Evolutionary conservation across 2,329 filamentous ascomycete species (phyloP).

Genomic region (Penicillium fuscoglaucum): DNA sequence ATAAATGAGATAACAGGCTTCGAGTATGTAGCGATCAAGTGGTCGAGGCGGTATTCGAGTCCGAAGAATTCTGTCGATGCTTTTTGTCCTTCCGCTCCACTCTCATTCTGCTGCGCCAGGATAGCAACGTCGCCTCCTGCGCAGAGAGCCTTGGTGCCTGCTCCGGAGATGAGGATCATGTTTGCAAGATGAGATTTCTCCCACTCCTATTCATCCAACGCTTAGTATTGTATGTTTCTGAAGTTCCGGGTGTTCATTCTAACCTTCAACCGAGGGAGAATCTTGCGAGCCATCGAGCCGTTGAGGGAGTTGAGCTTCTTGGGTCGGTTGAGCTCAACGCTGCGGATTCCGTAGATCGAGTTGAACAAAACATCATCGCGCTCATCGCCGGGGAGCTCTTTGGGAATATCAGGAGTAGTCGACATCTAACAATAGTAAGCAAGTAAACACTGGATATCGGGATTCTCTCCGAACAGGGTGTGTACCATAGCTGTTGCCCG

Average conservation of each 20-base stretch:
- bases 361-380: slow-evolving; percentile 91
- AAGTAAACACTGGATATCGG: slow-evolving; percentile 18
- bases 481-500: slow-evolving; percentile 55
- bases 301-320: slow-evolving; percentile 90
- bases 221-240: slow-evolving; percentile 14
- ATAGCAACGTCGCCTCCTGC: slow-evolving; percentile 87
- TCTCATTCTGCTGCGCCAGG: slow-evolving; percentile 71
- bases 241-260: slow-evolving; percentile 7
- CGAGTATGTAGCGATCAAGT: slow-evolving; percentile 86
- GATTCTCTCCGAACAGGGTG: background rate
- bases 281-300: slow-evolving; percentile 93
- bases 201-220: slow-evolving; percentile 65
- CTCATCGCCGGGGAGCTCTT: slow-evolving; percentile 67
- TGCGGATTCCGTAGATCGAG: slow-evolving; percentile 83
- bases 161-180: slow-evolving; percentile 86
- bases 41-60: slow-evolving; percentile 94
- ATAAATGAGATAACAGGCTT: slow-evolving; percentile 96
- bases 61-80: slow-evolving; percentile 83
- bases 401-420: slow-evolving; percentile 39
- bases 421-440: slow-evolving; percentile 44
- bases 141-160: slow-evolving; percentile 82
- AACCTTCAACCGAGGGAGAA: slow-evolving; percentile 74
- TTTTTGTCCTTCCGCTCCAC: slow-evolving; percentile 68
- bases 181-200: slow-evolving; percentile 92
- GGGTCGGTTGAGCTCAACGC: slow-evolving; percentile 90